These are phyloP conservation scores for Stephania japonica DNA, from an alignment of 164 flowering plant genomes.

Conservation along the genomic window DNA sequence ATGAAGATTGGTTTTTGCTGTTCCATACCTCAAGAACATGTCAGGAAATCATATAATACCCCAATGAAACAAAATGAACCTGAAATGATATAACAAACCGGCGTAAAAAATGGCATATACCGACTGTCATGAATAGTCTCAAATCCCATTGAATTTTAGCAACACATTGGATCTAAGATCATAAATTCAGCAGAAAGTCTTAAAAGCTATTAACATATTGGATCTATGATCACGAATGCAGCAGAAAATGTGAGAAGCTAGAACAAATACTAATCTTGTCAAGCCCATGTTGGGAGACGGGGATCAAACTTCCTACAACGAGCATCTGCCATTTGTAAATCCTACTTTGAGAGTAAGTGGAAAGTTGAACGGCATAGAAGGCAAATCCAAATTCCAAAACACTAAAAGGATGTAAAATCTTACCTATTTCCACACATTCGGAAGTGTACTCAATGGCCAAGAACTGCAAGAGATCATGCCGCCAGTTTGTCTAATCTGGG, in stretches of 20 bases:
- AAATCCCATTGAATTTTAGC: background rate
- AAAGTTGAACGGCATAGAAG: background rate
- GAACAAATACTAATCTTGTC: too few relatives aligned
- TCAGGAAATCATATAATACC: too few relatives aligned
- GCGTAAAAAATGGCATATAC: too few relatives aligned
- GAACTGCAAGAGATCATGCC: background rate
- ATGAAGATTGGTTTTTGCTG: too few relatives aligned
- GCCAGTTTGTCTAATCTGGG: background rate
- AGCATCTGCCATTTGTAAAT: background rate
- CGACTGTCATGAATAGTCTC: background rate
- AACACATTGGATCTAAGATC: background rate
- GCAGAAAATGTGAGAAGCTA: too few relatives aligned
- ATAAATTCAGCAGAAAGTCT: background rate
- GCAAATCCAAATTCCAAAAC: background rate
- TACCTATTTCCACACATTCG: background rate
- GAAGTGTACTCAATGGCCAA: background rate
- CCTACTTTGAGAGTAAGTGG: background rate
- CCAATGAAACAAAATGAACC: too few relatives aligned
- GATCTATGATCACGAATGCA: too few relatives aligned
- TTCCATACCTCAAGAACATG: too few relatives aligned
- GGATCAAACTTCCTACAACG: background rate
- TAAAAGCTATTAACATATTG: too few relatives aligned
- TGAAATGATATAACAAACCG: too few relatives aligned
- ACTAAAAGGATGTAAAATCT: background rate
- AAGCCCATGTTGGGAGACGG: background rate